A percentile compares a stretch with the other conserved stretches of the same genome.
These are phyloP conservation scores for Termitomyces sp. DNA, from an alignment of 768 basidiomycete genomes.

Conservation along the genomic window DNA sequence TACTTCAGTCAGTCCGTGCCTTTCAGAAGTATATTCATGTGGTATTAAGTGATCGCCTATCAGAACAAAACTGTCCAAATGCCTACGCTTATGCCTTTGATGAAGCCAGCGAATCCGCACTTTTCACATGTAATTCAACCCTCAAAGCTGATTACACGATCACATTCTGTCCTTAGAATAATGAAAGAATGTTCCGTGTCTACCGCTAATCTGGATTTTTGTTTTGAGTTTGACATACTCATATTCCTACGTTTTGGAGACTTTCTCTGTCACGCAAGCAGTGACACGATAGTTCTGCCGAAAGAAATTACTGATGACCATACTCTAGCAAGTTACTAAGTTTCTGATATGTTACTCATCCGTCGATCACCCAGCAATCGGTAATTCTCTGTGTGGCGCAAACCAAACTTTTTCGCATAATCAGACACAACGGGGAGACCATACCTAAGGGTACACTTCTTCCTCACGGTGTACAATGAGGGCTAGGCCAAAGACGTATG, in stretches of 20 bases:
- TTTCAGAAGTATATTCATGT: not conserved
- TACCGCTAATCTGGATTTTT: not conserved
- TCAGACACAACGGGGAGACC: not conserved
- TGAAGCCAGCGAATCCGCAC: not conserved
- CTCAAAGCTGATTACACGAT: not conserved
- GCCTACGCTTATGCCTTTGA: not conserved
- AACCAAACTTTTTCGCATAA: not conserved
- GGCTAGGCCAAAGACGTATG: not conserved
- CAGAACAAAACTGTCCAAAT: not conserved
- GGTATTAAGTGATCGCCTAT: not conserved
- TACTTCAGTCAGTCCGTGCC: slow-evolving; percentile 17
- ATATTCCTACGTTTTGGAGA: no score
- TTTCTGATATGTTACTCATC: not conserved
- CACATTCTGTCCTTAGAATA: not conserved
- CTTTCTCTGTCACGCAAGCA: no score
- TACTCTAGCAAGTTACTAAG: not conserved
- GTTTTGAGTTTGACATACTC: not conserved
- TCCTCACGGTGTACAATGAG: not conserved
- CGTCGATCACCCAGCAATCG: not conserved
- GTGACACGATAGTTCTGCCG: not conserved
- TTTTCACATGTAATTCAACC: not conserved
- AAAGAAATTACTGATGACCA: not conserved
- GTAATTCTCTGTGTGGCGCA: not conserved
- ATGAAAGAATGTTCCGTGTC: not conserved
- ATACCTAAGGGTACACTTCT: not conserved